phyloP scores from a whole-genome alignment of 345 rosid species.

The Leavenworthia alabamica region DNA sequence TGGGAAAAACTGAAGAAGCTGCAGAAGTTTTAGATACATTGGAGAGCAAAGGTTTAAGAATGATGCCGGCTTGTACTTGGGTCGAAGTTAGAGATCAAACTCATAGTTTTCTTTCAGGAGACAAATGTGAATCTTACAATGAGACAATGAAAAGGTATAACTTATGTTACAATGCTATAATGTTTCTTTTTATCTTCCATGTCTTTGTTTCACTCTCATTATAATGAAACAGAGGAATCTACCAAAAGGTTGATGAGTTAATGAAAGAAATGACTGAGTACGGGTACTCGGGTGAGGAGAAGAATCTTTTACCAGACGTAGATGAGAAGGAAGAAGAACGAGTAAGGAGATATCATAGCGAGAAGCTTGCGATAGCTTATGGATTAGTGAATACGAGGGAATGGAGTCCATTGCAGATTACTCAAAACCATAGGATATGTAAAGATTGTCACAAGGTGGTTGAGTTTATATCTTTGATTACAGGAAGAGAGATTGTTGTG shows the following conservation, averaged over 20 bases:
- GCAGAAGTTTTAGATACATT: slow-evolving; percentile 54
- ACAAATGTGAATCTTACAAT: slow-evolving; percentile 41
- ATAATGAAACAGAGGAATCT: slow-evolving; percentile 39
- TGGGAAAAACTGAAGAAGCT: slow-evolving; percentile 65
- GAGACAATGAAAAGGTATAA: slow-evolving; percentile 18
- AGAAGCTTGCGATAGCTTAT: slow-evolving; percentile 81
- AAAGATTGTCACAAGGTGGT: slow-evolving; percentile 68
- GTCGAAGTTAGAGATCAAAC: slow-evolving; percentile 53
- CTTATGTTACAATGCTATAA: not conserved
- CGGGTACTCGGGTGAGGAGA: slow-evolving; percentile 44
- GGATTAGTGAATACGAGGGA: slow-evolving; percentile 51
- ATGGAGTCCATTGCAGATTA: slow-evolving; percentile 58
- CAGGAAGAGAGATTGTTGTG: slow-evolving; percentile 55
- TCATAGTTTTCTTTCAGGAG: slow-evolving; percentile 61
- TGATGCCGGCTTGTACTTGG: slow-evolving; percentile 78
- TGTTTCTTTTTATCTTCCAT: not conserved
- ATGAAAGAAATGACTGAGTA: slow-evolving; percentile 49
- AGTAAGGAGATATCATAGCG: slow-evolving; percentile 50
- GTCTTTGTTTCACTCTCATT: not conserved
- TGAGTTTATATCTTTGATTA: slow-evolving; percentile 51
- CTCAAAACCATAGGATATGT: slow-evolving; percentile 81
- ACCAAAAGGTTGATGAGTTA: slow-evolving; percentile 55
- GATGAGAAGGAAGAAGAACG: slow-evolving; percentile 47
- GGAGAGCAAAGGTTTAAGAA: slow-evolving; percentile 63
- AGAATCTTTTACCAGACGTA: slow-evolving; percentile 63